Percentiles rank a stretch among this genome's conserved stretches.
phyloP scores from a whole-genome alignment of 495 filamentous ascomycete species.

The Articulospora tetracladia region DNA sequence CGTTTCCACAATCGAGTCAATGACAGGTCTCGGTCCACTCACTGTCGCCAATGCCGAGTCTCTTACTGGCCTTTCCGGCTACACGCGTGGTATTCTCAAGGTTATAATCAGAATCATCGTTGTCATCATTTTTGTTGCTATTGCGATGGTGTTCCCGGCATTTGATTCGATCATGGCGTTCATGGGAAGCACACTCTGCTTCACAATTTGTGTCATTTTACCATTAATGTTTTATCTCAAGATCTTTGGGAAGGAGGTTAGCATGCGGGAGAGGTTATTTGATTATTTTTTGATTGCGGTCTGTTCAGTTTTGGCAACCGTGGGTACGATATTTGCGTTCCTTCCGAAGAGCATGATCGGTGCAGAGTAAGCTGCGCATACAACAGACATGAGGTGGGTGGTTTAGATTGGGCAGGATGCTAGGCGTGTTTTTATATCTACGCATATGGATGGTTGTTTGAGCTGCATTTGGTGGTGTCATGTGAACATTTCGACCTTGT shows the following conservation, averaged over 20 bases:
- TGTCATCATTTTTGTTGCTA: slow-evolving; percentile 56
- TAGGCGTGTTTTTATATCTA: not conserved
- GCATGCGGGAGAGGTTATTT: slow-evolving; percentile 55
- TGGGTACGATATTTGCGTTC: slow-evolving; percentile 86
- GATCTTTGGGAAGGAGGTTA: slow-evolving; percentile 80
- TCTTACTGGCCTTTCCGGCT: slow-evolving; percentile 49
- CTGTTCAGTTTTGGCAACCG: slow-evolving; percentile 61
- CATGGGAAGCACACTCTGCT: slow-evolving; percentile 86
- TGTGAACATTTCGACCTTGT: not conserved
- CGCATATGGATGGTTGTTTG: not conserved
- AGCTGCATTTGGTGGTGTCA: not conserved
- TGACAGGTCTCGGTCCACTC: slow-evolving; percentile 65
- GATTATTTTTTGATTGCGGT: slow-evolving; percentile 67
- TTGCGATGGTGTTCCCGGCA: slow-evolving; percentile 76
- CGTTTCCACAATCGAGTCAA: slow-evolving; percentile 75
- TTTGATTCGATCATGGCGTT: slow-evolving; percentile 96
- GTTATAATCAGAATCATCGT: slow-evolving; percentile 55
- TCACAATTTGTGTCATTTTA: slow-evolving; percentile 89
- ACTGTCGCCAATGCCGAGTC: slow-evolving; percentile 38
- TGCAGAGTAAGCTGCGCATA: slow-evolving; percentile 25
- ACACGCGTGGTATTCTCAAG: slow-evolving; percentile 56
- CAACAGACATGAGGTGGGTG: not conserved
- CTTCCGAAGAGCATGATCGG: slow-evolving; percentile 64
- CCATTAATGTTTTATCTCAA: slow-evolving; percentile 89
- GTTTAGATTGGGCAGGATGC: not conserved